phyloP scores from a whole-genome alignment of 768 basidiomycete genomes.

The Lactarius psammicola region DNA sequence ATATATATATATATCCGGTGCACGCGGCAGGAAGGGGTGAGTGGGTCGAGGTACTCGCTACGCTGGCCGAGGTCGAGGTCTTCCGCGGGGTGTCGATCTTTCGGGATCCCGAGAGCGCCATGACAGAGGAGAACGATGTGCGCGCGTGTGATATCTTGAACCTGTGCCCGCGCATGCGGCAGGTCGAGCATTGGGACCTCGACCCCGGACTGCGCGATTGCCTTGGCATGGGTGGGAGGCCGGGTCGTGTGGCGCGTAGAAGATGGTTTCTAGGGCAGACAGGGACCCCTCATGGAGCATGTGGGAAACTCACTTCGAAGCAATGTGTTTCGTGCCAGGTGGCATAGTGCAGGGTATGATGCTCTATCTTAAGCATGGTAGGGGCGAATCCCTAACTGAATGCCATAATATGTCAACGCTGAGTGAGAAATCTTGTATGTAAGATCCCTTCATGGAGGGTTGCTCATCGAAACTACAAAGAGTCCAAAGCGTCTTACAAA shows the following conservation, averaged over 20 bases:
- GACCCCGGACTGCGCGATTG: not conserved
- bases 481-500: too few species aligned
- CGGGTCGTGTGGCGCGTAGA: not conserved
- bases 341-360: too few species aligned
- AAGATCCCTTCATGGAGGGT: too few species aligned
- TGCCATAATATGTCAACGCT: too few species aligned
- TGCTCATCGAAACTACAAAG: too few species aligned
- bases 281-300: not conserved
- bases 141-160: constrained; percentile 3
- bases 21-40: too few species aligned
- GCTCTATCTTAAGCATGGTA: too few species aligned
- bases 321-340: not conserved
- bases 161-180: not conserved
- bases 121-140: constrained; percentile 3
- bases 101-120: not conserved
- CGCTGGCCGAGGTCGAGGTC: constrained; percentile 3
- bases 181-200: constrained; percentile 12
- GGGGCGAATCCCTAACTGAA: too few species aligned
- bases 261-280: not conserved
- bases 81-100: constrained; percentile 7
- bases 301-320: not conserved
- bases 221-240: not conserved
- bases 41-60: not conserved
- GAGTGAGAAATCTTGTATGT: too few species aligned
- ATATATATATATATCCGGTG: too few species aligned